These are phyloP conservation scores for Centrapalus pauciflorus DNA, from an alignment of 129 eudicot genomes.

Conservation along the genomic window DNA sequence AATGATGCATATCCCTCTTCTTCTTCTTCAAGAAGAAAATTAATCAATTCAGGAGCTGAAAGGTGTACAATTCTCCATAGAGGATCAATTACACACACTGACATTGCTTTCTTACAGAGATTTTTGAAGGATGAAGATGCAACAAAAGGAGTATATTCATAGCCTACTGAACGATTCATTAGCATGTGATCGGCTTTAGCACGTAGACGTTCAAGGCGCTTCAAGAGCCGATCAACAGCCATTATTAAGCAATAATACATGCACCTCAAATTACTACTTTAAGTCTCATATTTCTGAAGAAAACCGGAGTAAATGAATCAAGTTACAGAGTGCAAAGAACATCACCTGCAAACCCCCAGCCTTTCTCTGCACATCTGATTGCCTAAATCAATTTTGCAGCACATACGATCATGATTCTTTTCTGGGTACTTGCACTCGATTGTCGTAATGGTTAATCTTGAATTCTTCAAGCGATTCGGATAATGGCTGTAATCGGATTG, in stretches of 20 bases:
- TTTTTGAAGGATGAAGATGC: slow-evolving; percentile 5
- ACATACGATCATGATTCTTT: too few relatives aligned
- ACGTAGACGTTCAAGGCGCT: slow-evolving; percentile 20
- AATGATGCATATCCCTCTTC: slow-evolving; percentile 8
- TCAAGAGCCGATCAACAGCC: slow-evolving; percentile 20
- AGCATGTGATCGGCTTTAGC: slow-evolving; percentile 12
- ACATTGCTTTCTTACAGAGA: slow-evolving; percentile 27
- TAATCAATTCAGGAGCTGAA: slow-evolving; percentile 24
- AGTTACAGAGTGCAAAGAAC: too few relatives aligned
- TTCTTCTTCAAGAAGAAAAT: slow-evolving; percentile 16
- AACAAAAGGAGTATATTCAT: neutral
- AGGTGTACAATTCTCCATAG: slow-evolving; percentile 24
- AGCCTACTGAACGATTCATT: neutral
- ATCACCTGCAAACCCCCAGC: too few relatives aligned
- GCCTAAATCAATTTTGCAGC: too few relatives aligned
- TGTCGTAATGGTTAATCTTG: too few relatives aligned
- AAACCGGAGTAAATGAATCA: neutral
- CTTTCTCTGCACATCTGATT: too few relatives aligned
- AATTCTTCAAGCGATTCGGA: too few relatives aligned
- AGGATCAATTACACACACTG: slow-evolving; percentile 20
- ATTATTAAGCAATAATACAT: neutral
- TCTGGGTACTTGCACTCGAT: too few relatives aligned
- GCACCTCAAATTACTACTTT: neutral
- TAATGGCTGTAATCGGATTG: too few relatives aligned
- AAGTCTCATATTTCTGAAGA: neutral